Base-by-base conservation (phyloP, 129 eudicot species). In the Dittrichia graveolens region DNA sequence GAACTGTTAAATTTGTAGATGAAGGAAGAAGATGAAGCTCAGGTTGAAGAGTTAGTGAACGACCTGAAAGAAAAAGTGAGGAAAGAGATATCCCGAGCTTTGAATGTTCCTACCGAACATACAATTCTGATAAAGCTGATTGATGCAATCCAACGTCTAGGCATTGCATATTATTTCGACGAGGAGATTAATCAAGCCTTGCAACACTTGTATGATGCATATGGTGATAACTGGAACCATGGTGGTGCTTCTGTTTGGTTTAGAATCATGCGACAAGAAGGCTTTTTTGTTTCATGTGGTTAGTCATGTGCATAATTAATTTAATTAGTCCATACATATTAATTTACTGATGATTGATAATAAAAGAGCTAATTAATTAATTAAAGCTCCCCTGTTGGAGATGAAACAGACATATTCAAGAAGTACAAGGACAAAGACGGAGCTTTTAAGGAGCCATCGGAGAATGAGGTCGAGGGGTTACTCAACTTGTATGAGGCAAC, bases 401-500 rank as follows among this genome's bases (percentile, higher is more conserved):
- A 4, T 54, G 16, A 42, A 19, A 40, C 34, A 80, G 84, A 67
- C 7, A 18, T 81, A 10, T 73, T 81, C 45, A 8, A 59, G 2
- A 69, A 69, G 45, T 84, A 67, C 18, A 67, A 8, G 45, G 83
- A 77, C 11, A 13, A 12, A 3, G 61, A 16, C 4, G 86, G 90
- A 3, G 45, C 42, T 14, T 81, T 77, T 54, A 71, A 7, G 6
- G 48, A 53, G 3, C 3, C 14, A 1, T 72, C 75, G 0, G 15
- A 15, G 4, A 35, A n/a, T n/a, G 82, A 85, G 42, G 63, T 46
- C 1, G 31, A 67, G 52, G 87, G 86, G 0, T 8, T 85, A 71
- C 19, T 85, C 31, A 69, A 81, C 42, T 55, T 85, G 39, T 85
- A 82, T 42, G 85, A 85, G 48, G 91, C 91, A 13, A 34, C 88